Evolutionary conservation across 306 rosid species (phyloP).

Genomic region (Dalbergia cochinchinensis): DNA sequence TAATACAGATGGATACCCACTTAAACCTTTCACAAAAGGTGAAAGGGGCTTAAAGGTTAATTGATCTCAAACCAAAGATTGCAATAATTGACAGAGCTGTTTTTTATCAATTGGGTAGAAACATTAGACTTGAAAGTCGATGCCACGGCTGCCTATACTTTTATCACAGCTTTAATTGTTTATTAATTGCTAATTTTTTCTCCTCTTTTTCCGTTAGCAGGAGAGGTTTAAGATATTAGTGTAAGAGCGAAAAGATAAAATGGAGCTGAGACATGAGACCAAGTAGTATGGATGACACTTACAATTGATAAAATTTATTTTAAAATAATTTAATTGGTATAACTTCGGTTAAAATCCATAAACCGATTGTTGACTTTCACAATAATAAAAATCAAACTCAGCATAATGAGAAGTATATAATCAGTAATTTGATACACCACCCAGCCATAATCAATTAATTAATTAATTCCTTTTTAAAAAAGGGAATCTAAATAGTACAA

Average conservation of each 20-base stretch:
- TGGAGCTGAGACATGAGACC: background rate
- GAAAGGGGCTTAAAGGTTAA: slow-evolving; percentile 38
- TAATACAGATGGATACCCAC: slow-evolving; percentile 13
- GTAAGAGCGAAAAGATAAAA: background rate
- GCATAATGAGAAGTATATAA: background rate
- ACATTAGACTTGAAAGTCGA: background rate
- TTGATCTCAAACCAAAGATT: slow-evolving; percentile 21
- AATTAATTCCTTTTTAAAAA: background rate
- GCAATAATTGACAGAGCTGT: slow-evolving; percentile 48
- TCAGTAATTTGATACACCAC: background rate
- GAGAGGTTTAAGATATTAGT: background rate
- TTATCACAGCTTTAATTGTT: background rate
- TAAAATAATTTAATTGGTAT: background rate
- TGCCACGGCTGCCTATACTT: background rate
- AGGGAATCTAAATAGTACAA: background rate
- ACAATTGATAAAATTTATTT: background rate
- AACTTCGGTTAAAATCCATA: background rate
- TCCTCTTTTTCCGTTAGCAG: background rate
- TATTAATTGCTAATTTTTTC: background rate
- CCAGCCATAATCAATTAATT: background rate
- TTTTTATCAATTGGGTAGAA: slow-evolving; percentile 36
- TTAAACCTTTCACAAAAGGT: slow-evolving; percentile 36
- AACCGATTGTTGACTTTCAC: background rate
- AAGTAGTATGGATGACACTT: background rate
- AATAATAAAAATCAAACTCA: background rate